Percentiles rank a stretch among this genome's conserved stretches.
These are phyloP conservation scores for Henningerozyma blattae DNA, from an alignment of 805 yeast genomes.

Conservation along the genomic window DNA sequence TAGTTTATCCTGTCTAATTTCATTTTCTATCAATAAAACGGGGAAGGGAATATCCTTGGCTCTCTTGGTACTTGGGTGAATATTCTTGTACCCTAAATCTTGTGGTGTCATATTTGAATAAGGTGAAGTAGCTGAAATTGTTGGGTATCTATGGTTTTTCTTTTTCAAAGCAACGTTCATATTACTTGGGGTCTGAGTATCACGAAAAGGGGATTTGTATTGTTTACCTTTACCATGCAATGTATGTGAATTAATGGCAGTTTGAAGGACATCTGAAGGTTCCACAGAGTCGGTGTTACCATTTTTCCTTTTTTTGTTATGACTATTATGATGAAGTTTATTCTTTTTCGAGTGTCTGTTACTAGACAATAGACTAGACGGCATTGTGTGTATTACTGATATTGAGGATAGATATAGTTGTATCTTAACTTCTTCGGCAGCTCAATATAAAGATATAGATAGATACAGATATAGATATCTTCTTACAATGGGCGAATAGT, in stretches of 20 bases:
- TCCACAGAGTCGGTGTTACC: no score
- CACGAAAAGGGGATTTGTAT: conserved; percentile 6
- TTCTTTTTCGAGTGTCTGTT: no score
- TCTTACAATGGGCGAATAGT: no score
- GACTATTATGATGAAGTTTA: no score
- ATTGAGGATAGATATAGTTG: no score
- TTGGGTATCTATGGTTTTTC: conserved; percentile 13
- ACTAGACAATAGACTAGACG: no score
- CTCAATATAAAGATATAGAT: no score
- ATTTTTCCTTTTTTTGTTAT: no score
- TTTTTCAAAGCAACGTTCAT: not conserved
- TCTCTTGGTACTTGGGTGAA: conserved; percentile 9
- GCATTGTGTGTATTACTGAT: no score
- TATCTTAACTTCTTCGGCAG: no score
- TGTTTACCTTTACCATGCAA: not conserved
- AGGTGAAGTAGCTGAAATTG: conserved; percentile 18
- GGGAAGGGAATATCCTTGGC: conserved; percentile 24
- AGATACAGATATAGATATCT: no score
- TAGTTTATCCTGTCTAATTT: conserved; percentile 13
- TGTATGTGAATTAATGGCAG: not conserved
- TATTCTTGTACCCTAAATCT: conserved; percentile 17
- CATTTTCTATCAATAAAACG: conserved; percentile 14
- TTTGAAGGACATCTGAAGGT: no score
- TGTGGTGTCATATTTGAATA: conserved; percentile 9
- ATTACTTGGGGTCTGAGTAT: not conserved